These are phyloP conservation scores for Candida patagonica DNA, from an alignment of 805 yeast genomes.

Conservation along the genomic window DNA sequence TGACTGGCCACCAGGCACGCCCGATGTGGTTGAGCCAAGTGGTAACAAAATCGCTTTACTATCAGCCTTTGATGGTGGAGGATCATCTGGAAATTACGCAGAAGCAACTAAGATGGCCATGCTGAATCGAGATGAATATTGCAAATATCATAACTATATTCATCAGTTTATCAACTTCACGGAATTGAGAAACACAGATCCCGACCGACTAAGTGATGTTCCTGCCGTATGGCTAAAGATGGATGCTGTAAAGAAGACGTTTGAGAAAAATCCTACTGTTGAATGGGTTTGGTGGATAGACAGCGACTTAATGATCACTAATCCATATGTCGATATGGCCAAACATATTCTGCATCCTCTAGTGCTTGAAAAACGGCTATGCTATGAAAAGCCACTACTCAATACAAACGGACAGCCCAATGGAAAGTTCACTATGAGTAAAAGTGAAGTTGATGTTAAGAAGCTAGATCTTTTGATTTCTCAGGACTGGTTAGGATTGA, in stretches of 20 bases:
- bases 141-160: constrained; percentile 26
- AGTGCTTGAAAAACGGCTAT: constrained; percentile 18
- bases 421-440: constrained; percentile 5
- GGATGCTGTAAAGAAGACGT: constrained; percentile 26
- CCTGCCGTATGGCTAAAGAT: constrained; percentile 27
- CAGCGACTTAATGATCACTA: constrained; percentile 28
- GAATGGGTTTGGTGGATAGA: constrained; percentile 35
- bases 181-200: constrained; percentile 3
- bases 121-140: constrained; percentile 25
- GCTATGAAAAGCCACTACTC: constrained; percentile 18
- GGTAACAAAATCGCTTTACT: constrained; percentile 6
- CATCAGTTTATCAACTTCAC: constrained; percentile 22
- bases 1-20: constrained; percentile 3
- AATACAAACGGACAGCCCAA: constrained; percentile 10
- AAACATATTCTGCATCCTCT: constrained; percentile 22
- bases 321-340: constrained; percentile 22
- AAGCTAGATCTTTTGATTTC: constrained; percentile 22
- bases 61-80: constrained; percentile 7
- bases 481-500: constrained; percentile 24
- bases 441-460: constrained; percentile 14
- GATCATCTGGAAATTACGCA: background rate
- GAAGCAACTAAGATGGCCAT: constrained; percentile 5
- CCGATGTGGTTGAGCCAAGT: background rate
- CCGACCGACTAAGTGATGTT: constrained; percentile 2
- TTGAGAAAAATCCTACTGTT: constrained; percentile 24